A percentile compares a stretch with the other conserved stretches of the same genome.
Evolutionary conservation across 192 early-diverging fungal species (phyloP).

Genomic region (Paraglomus brasilianum): DNA sequence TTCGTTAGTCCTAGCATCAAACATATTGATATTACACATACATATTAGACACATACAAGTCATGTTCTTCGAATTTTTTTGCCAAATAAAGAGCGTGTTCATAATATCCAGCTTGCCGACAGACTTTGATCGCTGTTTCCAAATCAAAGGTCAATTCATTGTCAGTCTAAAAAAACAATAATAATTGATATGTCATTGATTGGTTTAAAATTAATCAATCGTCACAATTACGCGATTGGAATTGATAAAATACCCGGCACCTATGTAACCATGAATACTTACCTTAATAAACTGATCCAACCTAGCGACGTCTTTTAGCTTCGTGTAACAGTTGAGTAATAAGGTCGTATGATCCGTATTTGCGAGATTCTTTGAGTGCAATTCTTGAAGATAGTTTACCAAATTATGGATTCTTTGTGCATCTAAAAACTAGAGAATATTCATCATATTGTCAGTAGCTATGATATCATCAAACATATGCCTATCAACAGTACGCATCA

Average conservation of each 20-base stretch:
- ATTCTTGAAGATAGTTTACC: constrained; percentile 83
- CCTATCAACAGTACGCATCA: background rate
- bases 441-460: constrained; percentile 17
- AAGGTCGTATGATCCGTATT: constrained; percentile 95
- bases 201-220: background rate
- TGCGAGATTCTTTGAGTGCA: constrained; percentile 84
- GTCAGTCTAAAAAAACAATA: constrained; percentile 48
- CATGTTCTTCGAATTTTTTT: constrained; percentile 76
- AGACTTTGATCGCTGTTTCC: constrained; percentile 92
- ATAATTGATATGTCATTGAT: background rate
- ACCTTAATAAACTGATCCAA: constrained; percentile 88
- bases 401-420: constrained; percentile 91
- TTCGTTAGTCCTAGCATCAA: background rate
- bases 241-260: background rate
- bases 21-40: background rate
- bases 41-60: constrained; percentile 50
- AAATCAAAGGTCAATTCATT: constrained; percentile 86
- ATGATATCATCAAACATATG: background rate
- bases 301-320: constrained; percentile 82
- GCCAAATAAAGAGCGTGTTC: constrained; percentile 92
- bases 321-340: constrained; percentile 96
- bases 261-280: background rate
- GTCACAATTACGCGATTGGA: background rate
- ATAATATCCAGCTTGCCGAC: constrained; percentile 85
- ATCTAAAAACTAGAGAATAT: constrained; percentile 66